Evolutionary conservation across 1,284 basidiomycete species (phyloP).

Genomic region (Cystobasidium sp.): DNA sequence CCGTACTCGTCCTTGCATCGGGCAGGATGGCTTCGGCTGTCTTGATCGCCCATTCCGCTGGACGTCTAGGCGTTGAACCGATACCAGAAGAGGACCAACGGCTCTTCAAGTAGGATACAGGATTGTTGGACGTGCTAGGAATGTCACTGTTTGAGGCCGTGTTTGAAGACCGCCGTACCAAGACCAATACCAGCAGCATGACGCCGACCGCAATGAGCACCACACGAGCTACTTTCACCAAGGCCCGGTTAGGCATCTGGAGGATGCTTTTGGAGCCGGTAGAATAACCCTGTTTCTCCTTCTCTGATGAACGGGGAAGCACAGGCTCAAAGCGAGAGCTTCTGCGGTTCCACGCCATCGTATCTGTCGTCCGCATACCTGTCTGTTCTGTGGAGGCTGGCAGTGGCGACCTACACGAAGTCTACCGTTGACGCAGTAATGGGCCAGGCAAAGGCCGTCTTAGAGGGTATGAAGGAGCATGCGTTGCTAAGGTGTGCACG

Average conservation of each 20-base stretch:
- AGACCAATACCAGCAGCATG: neutral
- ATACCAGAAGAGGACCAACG: slow-evolving; percentile 1
- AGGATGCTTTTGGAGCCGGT: neutral
- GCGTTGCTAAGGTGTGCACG: no score
- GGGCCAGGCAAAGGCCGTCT: no score
- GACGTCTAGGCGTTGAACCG: neutral
- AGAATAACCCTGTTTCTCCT: no score
- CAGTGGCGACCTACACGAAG: no score
- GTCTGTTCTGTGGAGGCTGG: no score
- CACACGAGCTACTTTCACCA: neutral
- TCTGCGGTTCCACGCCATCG: no score
- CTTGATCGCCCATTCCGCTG: slow-evolving; percentile 18
- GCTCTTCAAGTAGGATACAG: slow-evolving; percentile 4
- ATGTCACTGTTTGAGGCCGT: neutral
- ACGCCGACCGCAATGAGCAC: neutral
- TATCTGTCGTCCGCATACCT: no score
- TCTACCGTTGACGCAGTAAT: no score
- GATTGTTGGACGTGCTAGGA: neutral
- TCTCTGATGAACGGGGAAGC: no score
- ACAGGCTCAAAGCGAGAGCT: no score
- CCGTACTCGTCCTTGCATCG: slow-evolving; percentile 13
- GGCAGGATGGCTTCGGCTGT: slow-evolving; percentile 17
- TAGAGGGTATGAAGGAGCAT: no score
- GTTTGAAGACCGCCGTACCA: neutral
- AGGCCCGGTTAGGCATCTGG: neutral